Evolutionary conservation across 495 filamentous ascomycete genomes (phyloP).

Genomic region (Aspergillus mulundensis): DNA sequence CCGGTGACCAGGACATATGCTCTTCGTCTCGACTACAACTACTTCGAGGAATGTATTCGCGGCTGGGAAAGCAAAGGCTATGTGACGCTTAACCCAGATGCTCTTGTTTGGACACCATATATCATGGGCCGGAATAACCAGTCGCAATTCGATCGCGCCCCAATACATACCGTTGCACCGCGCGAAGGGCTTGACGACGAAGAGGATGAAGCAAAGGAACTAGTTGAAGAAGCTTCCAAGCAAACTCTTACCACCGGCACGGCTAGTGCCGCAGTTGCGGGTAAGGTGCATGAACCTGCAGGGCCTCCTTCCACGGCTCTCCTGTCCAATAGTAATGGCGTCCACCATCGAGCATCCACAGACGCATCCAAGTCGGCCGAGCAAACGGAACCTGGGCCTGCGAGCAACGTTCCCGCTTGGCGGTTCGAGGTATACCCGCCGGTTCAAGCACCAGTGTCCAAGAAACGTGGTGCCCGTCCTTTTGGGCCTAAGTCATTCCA

Average conservation of each 20-base stretch:
- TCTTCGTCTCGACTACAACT: conserved; percentile 75
- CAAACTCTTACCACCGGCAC: conserved; percentile 25
- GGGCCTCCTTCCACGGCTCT: conserved; percentile 37
- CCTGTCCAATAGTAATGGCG: conserved; percentile 33
- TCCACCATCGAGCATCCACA: conserved; percentile 19
- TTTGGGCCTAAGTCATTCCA: conserved; percentile 23
- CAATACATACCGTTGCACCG: conserved; percentile 83
- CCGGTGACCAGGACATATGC: conserved; percentile 85
- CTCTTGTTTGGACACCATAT: conserved; percentile 94
- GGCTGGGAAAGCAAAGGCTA: conserved; percentile 86
- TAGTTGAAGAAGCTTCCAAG: conserved; percentile 28
- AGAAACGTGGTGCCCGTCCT: conserved; percentile 48
- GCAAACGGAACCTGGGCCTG: conserved; percentile 24
- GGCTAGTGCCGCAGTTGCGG: conserved; percentile 2
- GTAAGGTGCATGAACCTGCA: conserved; percentile 24
- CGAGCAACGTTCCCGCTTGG: conserved; percentile 61
- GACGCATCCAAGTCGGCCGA: conserved; percentile 2
- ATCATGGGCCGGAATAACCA: conserved; percentile 86
- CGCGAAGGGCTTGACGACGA: conserved; percentile 63
- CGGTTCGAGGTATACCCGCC: conserved; percentile 86
- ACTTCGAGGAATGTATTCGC: conserved; percentile 76
- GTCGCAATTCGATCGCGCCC: conserved; percentile 77
- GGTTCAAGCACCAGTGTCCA: conserved; percentile 52
- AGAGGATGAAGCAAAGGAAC: conserved; percentile 30
- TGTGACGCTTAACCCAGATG: conserved; percentile 74